These are phyloP conservation scores for Blastocystis sp. DNA, from an alignment of 352 stramenopile species.

Conservation along the genomic window DNA sequence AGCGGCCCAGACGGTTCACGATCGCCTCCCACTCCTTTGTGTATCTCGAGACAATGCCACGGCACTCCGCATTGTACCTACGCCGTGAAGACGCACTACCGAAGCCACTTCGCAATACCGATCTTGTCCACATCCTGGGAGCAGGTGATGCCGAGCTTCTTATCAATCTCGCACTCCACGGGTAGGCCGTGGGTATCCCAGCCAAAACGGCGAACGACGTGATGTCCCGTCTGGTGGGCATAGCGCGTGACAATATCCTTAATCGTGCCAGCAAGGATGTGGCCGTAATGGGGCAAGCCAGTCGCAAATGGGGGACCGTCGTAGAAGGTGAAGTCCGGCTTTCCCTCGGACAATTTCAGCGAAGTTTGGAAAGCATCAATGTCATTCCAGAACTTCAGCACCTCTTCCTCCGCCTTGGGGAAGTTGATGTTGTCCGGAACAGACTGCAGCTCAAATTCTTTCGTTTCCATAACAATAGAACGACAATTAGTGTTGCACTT, in stretches of 20 bases:
- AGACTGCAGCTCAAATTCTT: conserved; percentile 59
- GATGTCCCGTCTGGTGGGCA: conserved; percentile 93
- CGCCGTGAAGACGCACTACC: background rate
- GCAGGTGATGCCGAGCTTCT: conserved; percentile 93
- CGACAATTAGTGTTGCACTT: too few species aligned
- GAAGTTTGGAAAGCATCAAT: conserved; percentile 80
- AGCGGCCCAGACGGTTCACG: conserved; percentile 93
- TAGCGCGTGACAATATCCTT: conserved; percentile 99
- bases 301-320: conserved; percentile 98
- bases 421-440: conserved; percentile 76
- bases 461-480: conserved; percentile 46
- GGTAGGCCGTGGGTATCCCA: conserved; percentile 99
- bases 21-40: conserved; percentile 96
- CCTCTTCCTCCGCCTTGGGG: conserved; percentile 77
- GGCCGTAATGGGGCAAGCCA: conserved; percentile 93
- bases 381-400: conserved; percentile 78
- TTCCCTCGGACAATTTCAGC: conserved; percentile 84
- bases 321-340: conserved; percentile 97
- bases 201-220: conserved; percentile 92
- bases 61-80: conserved; percentile 97
- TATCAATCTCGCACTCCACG: conserved; percentile 98
- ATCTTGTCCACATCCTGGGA: conserved; percentile 94
- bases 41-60: conserved; percentile 93
- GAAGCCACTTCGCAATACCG: conserved; percentile 79
- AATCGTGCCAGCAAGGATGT: conserved; percentile 96